phyloP scores from a whole-genome alignment of 1,284 basidiomycete species.

The Ganoderma lucidum region DNA sequence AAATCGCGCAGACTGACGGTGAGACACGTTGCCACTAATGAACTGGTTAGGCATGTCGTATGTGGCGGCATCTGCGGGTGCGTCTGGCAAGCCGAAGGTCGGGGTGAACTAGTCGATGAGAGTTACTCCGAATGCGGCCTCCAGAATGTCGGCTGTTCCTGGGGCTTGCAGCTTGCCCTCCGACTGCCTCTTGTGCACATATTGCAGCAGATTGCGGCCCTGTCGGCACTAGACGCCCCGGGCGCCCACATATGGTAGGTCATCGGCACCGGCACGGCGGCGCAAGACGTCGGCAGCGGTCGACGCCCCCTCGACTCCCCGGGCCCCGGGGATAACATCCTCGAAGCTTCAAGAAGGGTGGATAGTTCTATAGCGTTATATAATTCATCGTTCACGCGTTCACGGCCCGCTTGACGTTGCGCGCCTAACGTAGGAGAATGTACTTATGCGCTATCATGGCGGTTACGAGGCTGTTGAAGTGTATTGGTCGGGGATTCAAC shows the following conservation, averaged over 20 bases:
- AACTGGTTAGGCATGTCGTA: background rate
- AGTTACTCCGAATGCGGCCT: background rate
- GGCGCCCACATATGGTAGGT: background rate
- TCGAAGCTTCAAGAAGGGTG: background rate
- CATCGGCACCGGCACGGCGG: background rate
- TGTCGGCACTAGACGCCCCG: background rate
- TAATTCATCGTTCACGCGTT: background rate
- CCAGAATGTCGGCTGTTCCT: constrained; percentile 15
- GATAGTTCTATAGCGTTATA: background rate
- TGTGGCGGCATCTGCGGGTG: constrained; percentile 10
- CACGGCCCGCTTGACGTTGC: background rate
- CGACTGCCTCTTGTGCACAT: constrained; percentile 21
- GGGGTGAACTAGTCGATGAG: background rate
- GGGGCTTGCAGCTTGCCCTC: constrained; percentile 13
- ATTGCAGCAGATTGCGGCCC: constrained; percentile 10
- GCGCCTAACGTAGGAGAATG: background rate
- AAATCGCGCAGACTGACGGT: background rate
- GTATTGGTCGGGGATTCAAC: background rate
- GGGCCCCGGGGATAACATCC: background rate
- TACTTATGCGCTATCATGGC: background rate
- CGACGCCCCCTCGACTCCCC: background rate
- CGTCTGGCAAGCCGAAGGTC: constrained; percentile 15
- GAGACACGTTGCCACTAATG: background rate
- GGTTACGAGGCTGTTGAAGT: background rate
- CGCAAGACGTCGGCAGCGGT: background rate